A percentile compares a stretch with the other conserved stretches of the same genome.
Evolutionary conservation across 768 basidiomycete genomes (phyloP).

Genomic region (Rhizopogon vesiculosus): DNA sequence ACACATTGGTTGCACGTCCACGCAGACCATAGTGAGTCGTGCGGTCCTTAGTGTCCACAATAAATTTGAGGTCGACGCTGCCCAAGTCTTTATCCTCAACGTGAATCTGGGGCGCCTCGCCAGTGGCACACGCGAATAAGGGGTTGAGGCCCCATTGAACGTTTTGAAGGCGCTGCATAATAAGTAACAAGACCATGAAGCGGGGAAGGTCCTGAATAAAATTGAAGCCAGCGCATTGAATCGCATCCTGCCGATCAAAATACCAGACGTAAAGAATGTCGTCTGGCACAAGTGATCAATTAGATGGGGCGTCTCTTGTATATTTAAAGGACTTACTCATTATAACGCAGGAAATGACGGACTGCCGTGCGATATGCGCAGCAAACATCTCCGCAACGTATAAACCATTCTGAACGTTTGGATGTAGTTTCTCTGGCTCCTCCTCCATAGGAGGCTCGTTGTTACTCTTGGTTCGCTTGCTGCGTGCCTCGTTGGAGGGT

Average conservation of each 20-base stretch:
- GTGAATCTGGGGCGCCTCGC: background rate
- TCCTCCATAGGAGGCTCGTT: too few species aligned
- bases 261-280: conserved; percentile 2
- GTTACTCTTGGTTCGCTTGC: background rate
- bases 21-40: conserved; percentile 4
- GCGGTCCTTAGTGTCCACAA: background rate
- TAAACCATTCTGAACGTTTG: too few species aligned
- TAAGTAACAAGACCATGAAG: conserved; percentile 8
- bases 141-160: conserved; percentile 9
- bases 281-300: background rate
- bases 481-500: background rate
- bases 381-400: too few species aligned
- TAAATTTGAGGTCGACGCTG: background rate
- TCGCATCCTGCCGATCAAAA: background rate
- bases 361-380: too few species aligned
- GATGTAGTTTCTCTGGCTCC: too few species aligned
- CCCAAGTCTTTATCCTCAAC: background rate
- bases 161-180: conserved; percentile 6
- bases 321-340: too few species aligned
- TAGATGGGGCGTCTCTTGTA: too few species aligned
- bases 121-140: background rate
- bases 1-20: conserved; percentile 7
- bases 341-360: too few species aligned
- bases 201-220: conserved; percentile 10
- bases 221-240: conserved; percentile 10